Evolutionary conservation across 2,329 filamentous ascomycete species (phyloP), one percentile per base, ranked within the genome.

Genomic region (Chalara sp.): DNA sequence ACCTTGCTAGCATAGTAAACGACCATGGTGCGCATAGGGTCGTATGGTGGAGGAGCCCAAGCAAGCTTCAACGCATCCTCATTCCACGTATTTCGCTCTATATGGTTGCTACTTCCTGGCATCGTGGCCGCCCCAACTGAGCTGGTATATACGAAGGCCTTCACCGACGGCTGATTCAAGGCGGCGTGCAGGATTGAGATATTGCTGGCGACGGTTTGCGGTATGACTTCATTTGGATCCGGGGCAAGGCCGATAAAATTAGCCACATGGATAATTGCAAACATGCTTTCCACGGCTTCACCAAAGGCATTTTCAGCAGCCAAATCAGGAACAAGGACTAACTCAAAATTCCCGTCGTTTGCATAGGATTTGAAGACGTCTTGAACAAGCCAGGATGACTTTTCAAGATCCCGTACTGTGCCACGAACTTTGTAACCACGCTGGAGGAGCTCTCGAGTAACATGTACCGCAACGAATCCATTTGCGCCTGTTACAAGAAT

Each of bases 391-490:
- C 70, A 71, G 0, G 61, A 47, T 28, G 58, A 62, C 51, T 68
- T 72, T 3, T 61, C 55, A 0, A 53, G 32, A 40, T 66, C 56
- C 1, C 74, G 71, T 6, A 69, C 67, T 1, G 70, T 73, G 1
- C 73, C 74, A 6, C 72, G 70, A 10, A 77, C 74, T 6, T 63
- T 65, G 55, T 71, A 75, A 8, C 73, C 74, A 0, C 58, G 58
- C 1, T 58, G 48, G 1, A 75, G 62, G 7, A 73, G 59, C 45
- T 72, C 64, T 39, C 70, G 63, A 3, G 65, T 67, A 6, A 72
- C 63, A 10, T 75, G 65, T 0, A 67, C 69, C 4, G 59, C 72
- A 6, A 76, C 61, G 46, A 67, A 66, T 2, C 72, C 72, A 37
- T 71, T 74, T 32, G 56, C 63, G 3, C 70, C 73, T 0, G 71